Base-by-base conservation (phyloP, 108 stramenopile species). In the Cylindrotheca closterium region DNA sequence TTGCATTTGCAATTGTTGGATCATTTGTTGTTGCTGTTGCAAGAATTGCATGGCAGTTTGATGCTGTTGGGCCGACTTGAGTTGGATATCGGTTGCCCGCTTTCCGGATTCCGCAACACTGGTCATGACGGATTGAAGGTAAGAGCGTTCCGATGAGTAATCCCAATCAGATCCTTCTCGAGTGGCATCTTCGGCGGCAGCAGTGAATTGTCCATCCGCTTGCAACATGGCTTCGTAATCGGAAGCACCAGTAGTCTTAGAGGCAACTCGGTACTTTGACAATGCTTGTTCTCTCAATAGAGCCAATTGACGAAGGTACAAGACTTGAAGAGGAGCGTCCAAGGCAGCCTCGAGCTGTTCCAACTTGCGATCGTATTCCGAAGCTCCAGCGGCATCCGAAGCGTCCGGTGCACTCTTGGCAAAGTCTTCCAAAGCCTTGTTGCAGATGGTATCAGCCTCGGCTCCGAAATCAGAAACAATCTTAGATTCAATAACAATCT, bases 151-250 rank as follows among this genome's bases (percentile, higher is more conserved):
- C 27, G 75, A 54, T 21, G 94, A 73, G 73, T 87, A 98, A 22
- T 89, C 88, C 96, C 96, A 98, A 29, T 86, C 70, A 21, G 87
- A 71, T 23, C 85, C 80, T 37, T 82, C 85, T 3, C 94, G 91
- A 3, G 92, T 96, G 61, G 88, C 68, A 1, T 68, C 86, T 57
- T 95, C 92, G 32, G 97, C 97, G 21, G 72, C 85, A 24, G 76
- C 75, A 3, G 80, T 63, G 76, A 97, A 98, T 47, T 70, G 75
- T n/a, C 81, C 79, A 67, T 97, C 97, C 32, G 97, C 95, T 21
- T 82, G 86, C 19, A 92, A 74, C 96, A 98, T 96, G 68, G 97
- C 95, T 73, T 98, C 94, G 76, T 94, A 98, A 58, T 98, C 96
- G 51, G 81, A 87, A 4, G 87, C 71, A 59, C 92, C 91, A 30